Percentiles rank a stretch among this genome's conserved stretches.
phyloP scores from a whole-genome alignment of 164 flowering plant genomes.

The Vitis rotundifolia region DNA sequence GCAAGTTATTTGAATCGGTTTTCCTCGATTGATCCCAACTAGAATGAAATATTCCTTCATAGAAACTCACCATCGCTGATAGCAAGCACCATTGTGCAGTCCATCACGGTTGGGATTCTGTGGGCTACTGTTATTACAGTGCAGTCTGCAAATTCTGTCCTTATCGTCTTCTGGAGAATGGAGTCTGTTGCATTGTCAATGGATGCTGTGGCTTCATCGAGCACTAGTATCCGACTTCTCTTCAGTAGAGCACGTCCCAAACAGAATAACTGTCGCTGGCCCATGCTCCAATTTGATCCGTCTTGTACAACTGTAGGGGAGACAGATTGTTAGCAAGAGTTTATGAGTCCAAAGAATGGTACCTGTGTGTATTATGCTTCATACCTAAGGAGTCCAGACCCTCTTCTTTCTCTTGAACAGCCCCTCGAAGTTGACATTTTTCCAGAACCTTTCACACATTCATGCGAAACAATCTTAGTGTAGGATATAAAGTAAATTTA shows the following conservation, averaged over 20 bases:
- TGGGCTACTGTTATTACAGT: conserved; percentile 76
- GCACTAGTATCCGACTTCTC: conserved; percentile 56
- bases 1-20: too few relatives aligned
- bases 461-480: too few relatives aligned
- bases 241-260: conserved; percentile 65
- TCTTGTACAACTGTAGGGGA: too few relatives aligned
- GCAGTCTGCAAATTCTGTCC: conserved; percentile 55
- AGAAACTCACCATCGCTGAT: conserved; percentile 1
- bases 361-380: too few relatives aligned
- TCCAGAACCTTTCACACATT: conserved; percentile 48
- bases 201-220: conserved; percentile 84
- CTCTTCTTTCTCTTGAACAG: conserved; percentile 49
- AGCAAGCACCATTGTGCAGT: conserved; percentile 44
- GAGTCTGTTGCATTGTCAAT: conserved; percentile 64
- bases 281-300: too few relatives aligned
- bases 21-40: too few relatives aligned
- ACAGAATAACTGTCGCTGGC: conserved; percentile 36
- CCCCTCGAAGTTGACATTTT: conserved; percentile 65
- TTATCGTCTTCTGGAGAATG: conserved; percentile 57
- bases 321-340: too few relatives aligned
- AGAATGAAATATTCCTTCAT: too few relatives aligned
- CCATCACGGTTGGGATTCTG: conserved; percentile 78
- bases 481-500: too few relatives aligned
- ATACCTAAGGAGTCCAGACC: conserved; percentile 20
- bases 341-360: too few relatives aligned